A percentile compares a stretch with the other conserved stretches of the same genome.
Evolutionary conservation across 331 rosid species (phyloP).

Genomic region (Rhamnella rubrinervis): DNA sequence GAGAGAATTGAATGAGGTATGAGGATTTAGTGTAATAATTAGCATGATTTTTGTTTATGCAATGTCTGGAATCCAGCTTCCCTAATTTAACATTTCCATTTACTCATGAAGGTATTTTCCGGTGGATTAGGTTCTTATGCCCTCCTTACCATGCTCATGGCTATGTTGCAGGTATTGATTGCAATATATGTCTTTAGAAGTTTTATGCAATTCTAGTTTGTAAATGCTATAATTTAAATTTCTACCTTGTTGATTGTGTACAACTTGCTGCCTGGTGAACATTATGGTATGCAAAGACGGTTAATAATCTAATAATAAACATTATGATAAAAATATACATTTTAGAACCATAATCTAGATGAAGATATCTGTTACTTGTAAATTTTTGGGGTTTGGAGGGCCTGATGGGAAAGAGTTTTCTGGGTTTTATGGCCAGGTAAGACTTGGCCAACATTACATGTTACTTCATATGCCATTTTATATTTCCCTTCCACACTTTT

Average conservation of each 20-base stretch:
- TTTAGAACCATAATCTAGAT: not conserved
- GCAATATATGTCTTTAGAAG: not conserved
- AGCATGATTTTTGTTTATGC: not conserved
- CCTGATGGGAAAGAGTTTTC: not conserved
- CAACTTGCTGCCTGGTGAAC: not conserved
- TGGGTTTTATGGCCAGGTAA: not conserved
- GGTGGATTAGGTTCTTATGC: slow-evolving; percentile 97
- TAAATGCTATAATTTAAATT: no score
- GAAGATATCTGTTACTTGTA: not conserved
- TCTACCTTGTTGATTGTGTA: not conserved
- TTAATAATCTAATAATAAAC: no score
- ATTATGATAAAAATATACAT: not conserved
- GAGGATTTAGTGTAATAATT: slow-evolving; percentile 1
- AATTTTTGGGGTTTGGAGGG: not conserved
- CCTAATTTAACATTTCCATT: slow-evolving; percentile 35
- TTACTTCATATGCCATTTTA: not conserved
- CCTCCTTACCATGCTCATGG: slow-evolving; percentile 89
- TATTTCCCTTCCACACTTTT: slow-evolving; percentile 6
- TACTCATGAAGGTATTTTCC: slow-evolving; percentile 75
- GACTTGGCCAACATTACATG: not conserved
- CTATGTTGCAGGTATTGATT: slow-evolving; percentile 77
- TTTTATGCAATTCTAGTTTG: not conserved
- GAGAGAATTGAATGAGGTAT: slow-evolving; percentile 93
- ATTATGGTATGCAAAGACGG: not conserved
- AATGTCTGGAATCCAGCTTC: slow-evolving; percentile 10